Evolutionary conservation across 1,284 basidiomycete species (phyloP).

Genomic region (Phenoliferia sp.): DNA sequence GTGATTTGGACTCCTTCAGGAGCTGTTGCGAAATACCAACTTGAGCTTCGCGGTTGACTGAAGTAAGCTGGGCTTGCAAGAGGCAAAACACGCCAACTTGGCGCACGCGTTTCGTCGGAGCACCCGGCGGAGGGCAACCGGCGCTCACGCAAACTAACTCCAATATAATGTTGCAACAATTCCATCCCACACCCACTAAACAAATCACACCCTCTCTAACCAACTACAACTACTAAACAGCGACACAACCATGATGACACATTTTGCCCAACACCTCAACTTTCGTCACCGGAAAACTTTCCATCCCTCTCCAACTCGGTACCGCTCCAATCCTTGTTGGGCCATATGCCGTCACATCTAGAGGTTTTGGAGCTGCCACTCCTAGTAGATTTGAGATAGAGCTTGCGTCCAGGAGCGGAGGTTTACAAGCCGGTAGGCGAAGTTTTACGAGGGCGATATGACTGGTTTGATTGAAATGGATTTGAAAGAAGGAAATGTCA

Average conservation of each 20-base stretch:
- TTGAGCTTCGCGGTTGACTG: no score
- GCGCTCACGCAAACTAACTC: no score
- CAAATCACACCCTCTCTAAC: no score
- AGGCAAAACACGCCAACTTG: no score
- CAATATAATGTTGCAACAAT: no score
- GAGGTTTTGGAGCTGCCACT: neutral
- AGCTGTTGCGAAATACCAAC: no score
- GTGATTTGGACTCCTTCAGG: no score
- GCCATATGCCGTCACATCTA: neutral
- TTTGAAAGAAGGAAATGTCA: neutral
- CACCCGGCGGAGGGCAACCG: no score
- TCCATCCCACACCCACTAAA: no score
- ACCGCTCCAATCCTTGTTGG: neutral
- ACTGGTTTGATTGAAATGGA: neutral
- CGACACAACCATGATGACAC: conserved; percentile 2
- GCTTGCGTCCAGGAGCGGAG: neutral
- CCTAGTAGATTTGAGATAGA: neutral
- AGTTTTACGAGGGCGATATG: neutral
- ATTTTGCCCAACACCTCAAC: neutral
- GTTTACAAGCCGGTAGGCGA: neutral
- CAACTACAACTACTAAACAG: no score
- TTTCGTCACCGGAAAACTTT: neutral
- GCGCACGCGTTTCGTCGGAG: no score
- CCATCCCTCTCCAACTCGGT: neutral
- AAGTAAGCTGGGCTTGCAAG: no score